Evolutionary conservation across 1,284 basidiomycete genomes (phyloP).

Genomic region (Schizophyllum amplum): DNA sequence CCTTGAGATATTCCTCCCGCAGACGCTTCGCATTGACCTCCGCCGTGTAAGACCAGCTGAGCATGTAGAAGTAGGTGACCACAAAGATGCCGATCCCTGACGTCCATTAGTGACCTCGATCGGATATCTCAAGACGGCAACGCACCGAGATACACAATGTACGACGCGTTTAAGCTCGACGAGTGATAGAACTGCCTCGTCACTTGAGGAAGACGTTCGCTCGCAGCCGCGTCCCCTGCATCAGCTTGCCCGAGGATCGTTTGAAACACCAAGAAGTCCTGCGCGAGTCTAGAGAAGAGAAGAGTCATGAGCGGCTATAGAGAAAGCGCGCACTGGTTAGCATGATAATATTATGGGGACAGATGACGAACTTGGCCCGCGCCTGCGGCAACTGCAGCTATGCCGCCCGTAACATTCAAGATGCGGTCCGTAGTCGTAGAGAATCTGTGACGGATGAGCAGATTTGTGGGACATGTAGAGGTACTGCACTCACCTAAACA

Average conservation of each 20-base stretch:
- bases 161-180: slow-evolving; percentile 53
- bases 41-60: slow-evolving; percentile 82
- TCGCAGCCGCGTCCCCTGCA: slow-evolving; percentile 19
- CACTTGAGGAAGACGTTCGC: slow-evolving; percentile 26
- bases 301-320: slow-evolving; percentile 72
- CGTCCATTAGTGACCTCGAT: neutral
- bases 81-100: slow-evolving; percentile 59
- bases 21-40: slow-evolving; percentile 83
- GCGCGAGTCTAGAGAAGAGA: slow-evolving; percentile 72
- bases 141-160: slow-evolving; percentile 64
- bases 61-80: slow-evolving; percentile 74
- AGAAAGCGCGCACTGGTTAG: slow-evolving; percentile 6
- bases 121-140: slow-evolving; percentile 10
- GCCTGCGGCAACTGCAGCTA: slow-evolving; percentile 63
- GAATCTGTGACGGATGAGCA: slow-evolving; percentile 33
- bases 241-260: slow-evolving; percentile 21
- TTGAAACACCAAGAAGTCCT: slow-evolving; percentile 65
- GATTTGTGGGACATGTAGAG: too few species aligned
- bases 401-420: slow-evolving; percentile 55
- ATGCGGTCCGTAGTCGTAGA: slow-evolving; percentile 58
- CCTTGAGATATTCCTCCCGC: slow-evolving; percentile 66
- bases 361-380: slow-evolving; percentile 55
- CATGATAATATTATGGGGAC: neutral
- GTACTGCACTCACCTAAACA: slow-evolving; percentile 6
- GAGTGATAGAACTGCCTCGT: slow-evolving; percentile 41